Percentiles rank a stretch among this genome's conserved stretches.
These are phyloP conservation scores for Camelina laxa DNA, from an alignment of 345 rosid species.

Conservation along the genomic window DNA sequence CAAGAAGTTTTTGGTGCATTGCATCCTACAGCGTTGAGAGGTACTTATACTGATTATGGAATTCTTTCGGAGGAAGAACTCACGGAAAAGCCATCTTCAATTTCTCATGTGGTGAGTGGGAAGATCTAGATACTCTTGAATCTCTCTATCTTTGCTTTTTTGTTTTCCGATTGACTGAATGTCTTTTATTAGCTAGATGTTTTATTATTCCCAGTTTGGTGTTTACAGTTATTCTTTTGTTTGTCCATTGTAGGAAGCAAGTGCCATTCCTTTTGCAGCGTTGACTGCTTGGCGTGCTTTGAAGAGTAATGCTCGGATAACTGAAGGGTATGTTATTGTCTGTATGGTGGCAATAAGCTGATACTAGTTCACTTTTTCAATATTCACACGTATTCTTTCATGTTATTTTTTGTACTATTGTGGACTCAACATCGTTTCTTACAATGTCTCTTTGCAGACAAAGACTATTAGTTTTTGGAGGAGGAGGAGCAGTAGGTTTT, in stretches of 20 bases:
- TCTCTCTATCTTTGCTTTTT: conserved; percentile 18
- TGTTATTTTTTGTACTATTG: not conserved
- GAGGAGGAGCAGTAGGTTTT: conserved; percentile 97
- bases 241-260: conserved; percentile 69
- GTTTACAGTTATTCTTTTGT: conserved; percentile 11
- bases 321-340: conserved; percentile 68
- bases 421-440: conserved; percentile 8
- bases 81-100: conserved; percentile 66
- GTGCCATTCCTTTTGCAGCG: conserved; percentile 94
- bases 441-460: conserved; percentile 57
- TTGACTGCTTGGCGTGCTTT: conserved; percentile 98
- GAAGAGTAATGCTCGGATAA: conserved; percentile 82
- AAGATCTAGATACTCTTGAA: not conserved
- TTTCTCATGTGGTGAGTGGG: conserved; percentile 71
- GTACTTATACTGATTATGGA: conserved; percentile 89
- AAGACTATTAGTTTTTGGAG: conserved; percentile 78
- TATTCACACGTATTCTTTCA: not conserved
- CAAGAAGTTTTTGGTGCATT: conserved; percentile 95
- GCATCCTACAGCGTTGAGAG: conserved; percentile 96
- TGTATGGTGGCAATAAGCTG: conserved; percentile 13
- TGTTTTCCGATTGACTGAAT: not conserved
- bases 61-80: conserved; percentile 85
- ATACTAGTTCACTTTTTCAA: conserved; percentile 2
- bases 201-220: not conserved
- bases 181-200: conserved; percentile 5